Base-by-base conservation (phyloP, 768 basidiomycete genomes). In the Termitomyces sp. region DNA sequence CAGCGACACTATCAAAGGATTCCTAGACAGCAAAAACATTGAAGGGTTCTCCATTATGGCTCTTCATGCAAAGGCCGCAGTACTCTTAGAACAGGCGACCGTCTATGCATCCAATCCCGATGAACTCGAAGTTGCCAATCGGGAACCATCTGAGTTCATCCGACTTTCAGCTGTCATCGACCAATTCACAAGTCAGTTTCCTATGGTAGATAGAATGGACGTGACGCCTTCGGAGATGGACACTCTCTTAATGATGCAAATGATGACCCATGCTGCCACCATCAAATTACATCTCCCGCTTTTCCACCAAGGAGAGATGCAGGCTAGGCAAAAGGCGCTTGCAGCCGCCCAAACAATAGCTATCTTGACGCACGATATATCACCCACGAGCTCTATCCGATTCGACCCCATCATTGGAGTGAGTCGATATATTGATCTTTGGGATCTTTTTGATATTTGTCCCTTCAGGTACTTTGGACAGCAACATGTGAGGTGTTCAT, bases 51-150 rank as follows among this genome's bases (percentile, higher is more conserved):
- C 70, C 0, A 32, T 60, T 3, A 53, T 67, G 32, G 68, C 72
- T 10, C 56, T 68, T 16, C 66, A 67, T 13, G 65, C 69, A 5
- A 71, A 71, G 57, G 67, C 67, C 1, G 63, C 74, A 0, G 69
- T 77, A 5, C 60, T 79, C 1, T 65, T 78, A 5, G 69, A 75
- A 34, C 69, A 75, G 34, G 64, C 67, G 42, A 61, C 60, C 3
- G 51, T 63, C 24, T 43, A 46, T n/a, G 58, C 24, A 37, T 58
- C 48, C 37, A 56, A 22, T 37, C 42, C 47, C 22, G 42, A 41
- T 26, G 61, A 37, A 55, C 53, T 41, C 16, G 27, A 52, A 47
- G 46, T 32, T 22, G 37, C 52, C 58, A 14, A 60, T 46, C 41
- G 42, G 41, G 12, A 41, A 53, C 4, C 32, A 59, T 20, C 34